Percentiles rank a stretch among this genome's conserved stretches.
Conservation (phyloP, 2,329 filamentous ascomycete species). For the Epichloe gansuensis region DNA sequence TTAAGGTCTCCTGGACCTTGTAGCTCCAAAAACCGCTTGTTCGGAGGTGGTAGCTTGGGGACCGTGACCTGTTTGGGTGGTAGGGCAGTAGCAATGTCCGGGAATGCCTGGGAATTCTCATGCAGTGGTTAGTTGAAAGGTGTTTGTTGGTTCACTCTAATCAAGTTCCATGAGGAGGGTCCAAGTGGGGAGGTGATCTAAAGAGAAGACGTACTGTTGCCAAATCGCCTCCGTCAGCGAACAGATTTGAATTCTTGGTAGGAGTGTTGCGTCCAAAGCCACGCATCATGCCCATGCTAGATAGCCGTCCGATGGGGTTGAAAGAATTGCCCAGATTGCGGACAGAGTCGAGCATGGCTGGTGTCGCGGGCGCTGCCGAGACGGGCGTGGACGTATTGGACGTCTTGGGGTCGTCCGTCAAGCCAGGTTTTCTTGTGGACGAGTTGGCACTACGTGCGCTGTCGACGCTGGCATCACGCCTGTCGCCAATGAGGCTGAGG, state of each 20-base stretch:
- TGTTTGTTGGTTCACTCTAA: background rate
- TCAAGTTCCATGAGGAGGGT: background rate
- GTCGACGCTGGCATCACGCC: constrained; percentile 67
- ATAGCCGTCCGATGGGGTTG: constrained; percentile 71
- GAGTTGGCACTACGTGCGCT: constrained; percentile 57
- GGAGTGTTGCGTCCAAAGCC: constrained; percentile 54
- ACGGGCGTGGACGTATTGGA: constrained; percentile 9
- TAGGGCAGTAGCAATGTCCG: constrained; percentile 42
- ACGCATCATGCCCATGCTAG: constrained; percentile 60
- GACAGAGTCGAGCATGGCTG: constrained; percentile 66
- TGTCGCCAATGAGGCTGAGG: constrained; percentile 59
- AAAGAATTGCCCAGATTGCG: constrained; percentile 68
- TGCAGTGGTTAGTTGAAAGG: background rate
- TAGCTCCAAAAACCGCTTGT: constrained; percentile 61
- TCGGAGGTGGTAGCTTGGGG: constrained; percentile 51
- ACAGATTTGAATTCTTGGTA: constrained; percentile 24
- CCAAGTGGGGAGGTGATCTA: background rate
- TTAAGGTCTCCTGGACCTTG: constrained; percentile 58
- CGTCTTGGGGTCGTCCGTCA: constrained; percentile 28
- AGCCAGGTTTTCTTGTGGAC: constrained; percentile 46
- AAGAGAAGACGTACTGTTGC: constrained; percentile 35
- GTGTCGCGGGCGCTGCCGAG: constrained; percentile 34
- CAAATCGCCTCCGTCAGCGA: constrained; percentile 42
- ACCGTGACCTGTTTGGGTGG: constrained; percentile 36
- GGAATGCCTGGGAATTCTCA: constrained; percentile 37